These are phyloP conservation scores for Barbatosphaeria neglecta DNA, from an alignment of 495 filamentous ascomycete species.

Conservation along the genomic window DNA sequence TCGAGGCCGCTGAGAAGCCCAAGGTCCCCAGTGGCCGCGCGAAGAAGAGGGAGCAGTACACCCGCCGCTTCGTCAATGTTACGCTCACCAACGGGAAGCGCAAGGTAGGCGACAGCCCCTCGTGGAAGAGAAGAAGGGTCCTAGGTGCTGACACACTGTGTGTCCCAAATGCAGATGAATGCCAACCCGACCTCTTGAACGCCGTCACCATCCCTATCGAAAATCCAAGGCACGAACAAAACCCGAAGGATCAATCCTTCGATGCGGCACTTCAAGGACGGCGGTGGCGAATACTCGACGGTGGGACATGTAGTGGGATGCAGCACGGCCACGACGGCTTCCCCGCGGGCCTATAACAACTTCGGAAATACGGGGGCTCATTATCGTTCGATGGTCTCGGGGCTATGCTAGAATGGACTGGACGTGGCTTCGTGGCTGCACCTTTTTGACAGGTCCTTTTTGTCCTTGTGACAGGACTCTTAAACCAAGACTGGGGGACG, in stretches of 20 bases:
- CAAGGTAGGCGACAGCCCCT: constrained; percentile 44
- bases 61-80: constrained; percentile 83
- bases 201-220: neutral
- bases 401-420: too few relatives aligned
- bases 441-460: too few relatives aligned
- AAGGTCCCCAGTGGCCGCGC: constrained; percentile 77
- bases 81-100: constrained; percentile 84
- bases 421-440: too few relatives aligned
- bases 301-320: too few relatives aligned
- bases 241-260: neutral
- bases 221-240: neutral
- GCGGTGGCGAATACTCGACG: too few relatives aligned
- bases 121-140: neutral
- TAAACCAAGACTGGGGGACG: too few relatives aligned
- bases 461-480: too few relatives aligned
- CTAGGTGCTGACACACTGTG: neutral
- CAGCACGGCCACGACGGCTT: too few relatives aligned
- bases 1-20: constrained; percentile 64
- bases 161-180: constrained; percentile 39
- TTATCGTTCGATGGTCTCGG: too few relatives aligned
- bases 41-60: constrained; percentile 79
- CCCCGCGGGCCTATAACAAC: too few relatives aligned
- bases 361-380: too few relatives aligned
- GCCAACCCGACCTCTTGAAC: constrained; percentile 47
- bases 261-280: neutral